These are phyloP conservation scores for Suillus variegatus DNA, from an alignment of 768 basidiomycete species.

Conservation along the genomic window DNA sequence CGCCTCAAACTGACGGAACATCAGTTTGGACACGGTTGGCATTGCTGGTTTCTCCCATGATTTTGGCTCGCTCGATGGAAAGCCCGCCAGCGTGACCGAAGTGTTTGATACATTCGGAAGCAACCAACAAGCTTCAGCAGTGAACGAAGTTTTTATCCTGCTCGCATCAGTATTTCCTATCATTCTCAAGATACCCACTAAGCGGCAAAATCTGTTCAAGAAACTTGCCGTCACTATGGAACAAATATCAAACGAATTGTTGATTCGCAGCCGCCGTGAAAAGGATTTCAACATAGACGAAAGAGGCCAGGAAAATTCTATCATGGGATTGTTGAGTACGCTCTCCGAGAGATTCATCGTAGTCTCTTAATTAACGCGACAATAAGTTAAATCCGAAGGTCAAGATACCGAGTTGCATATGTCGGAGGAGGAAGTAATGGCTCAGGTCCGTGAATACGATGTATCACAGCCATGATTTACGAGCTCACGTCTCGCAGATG, in stretches of 20 bases:
- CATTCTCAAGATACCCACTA: not conserved
- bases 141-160: constrained; percentile 22
- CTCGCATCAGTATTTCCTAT: not conserved
- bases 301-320: not conserved
- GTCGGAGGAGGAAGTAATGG: not conserved
- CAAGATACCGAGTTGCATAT: not conserved
- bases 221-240: not conserved
- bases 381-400: not conserved
- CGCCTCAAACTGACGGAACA: not conserved
- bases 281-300: not conserved
- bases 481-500: not conserved
- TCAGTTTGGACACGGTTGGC: constrained; percentile 56
- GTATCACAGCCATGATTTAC: not conserved
- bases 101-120: constrained; percentile 39
- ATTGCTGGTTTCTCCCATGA: constrained; percentile 62
- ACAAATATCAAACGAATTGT: not conserved
- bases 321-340: not conserved
- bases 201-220: not conserved
- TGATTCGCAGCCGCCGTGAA: not conserved
- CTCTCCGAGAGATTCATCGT: not conserved
- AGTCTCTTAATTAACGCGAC: not conserved
- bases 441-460: not conserved
- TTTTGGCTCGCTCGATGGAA: constrained; percentile 54
- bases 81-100: constrained; percentile 40
- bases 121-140: constrained; percentile 20